phyloP scores from a whole-genome alignment of 371 early-diverging fungal species.

The Zychaea mexicana region DNA sequence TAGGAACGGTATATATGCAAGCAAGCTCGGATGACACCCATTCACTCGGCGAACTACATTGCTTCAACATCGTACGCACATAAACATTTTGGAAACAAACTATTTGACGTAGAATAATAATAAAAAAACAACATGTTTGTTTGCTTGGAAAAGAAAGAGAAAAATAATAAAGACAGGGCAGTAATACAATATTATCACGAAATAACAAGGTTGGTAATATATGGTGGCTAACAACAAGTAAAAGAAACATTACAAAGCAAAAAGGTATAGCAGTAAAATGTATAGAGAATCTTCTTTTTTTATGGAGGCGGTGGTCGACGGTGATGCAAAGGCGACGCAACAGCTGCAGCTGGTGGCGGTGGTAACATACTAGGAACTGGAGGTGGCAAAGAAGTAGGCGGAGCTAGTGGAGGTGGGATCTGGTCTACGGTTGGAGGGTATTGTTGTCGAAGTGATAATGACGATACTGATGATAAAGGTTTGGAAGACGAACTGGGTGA shows the following conservation, averaged over 20 bases:
- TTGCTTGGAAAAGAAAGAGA: not conserved
- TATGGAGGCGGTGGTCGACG: not conserved
- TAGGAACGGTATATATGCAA: no score
- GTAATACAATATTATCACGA: not conserved
- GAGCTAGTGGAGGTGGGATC: conserved; percentile 24
- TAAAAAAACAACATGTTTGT: not conserved
- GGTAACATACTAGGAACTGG: conserved; percentile 31
- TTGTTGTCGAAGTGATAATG: not conserved
- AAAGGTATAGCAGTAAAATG: not conserved
- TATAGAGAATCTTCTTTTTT: not conserved
- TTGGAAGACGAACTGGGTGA: conserved; percentile 9
- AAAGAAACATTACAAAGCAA: not conserved
- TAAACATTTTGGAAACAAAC: no score
- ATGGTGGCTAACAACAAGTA: not conserved
- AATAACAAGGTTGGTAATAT: not conserved
- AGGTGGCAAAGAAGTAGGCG: conserved; percentile 31
- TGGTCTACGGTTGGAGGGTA: conserved; percentile 5
- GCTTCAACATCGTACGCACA: no score
- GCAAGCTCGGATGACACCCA: no score
- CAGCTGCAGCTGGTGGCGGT: conserved; percentile 13
- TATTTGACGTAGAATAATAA: no score
- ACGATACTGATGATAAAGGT: not conserved
- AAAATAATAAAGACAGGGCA: not conserved
- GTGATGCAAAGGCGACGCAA: not conserved
- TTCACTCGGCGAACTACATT: no score